Evolutionary conservation across 495 filamentous ascomycete species (phyloP).

Genomic region (Ramalina intermedia): DNA sequence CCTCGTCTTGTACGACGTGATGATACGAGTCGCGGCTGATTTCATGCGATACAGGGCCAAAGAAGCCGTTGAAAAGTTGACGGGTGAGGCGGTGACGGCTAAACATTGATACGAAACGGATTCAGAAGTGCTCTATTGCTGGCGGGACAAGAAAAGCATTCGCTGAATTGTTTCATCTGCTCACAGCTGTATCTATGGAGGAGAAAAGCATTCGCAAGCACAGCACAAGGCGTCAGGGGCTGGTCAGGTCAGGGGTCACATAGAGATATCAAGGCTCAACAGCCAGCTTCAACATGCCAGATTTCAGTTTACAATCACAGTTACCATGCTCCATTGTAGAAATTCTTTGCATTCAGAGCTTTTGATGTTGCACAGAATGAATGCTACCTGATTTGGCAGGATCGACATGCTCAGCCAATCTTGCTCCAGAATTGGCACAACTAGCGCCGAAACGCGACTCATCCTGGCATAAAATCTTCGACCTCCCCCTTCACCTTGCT

Average conservation of each 20-base stretch:
- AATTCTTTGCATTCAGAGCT: neutral
- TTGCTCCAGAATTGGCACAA: too few species aligned
- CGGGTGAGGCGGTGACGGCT: slow-evolving; percentile 83
- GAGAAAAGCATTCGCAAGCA: neutral
- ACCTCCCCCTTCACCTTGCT: neutral
- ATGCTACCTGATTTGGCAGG: neutral
- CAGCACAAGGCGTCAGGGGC: slow-evolving; percentile 1
- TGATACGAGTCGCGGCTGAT: slow-evolving; percentile 24
- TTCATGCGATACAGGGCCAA: slow-evolving; percentile 60
- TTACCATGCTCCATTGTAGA: neutral
- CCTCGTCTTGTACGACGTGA: slow-evolving; percentile 13
- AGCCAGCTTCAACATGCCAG: too few species aligned
- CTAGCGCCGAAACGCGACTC: too few species aligned
- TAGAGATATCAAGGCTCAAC: neutral
- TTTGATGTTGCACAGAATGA: neutral
- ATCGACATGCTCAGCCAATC: too few species aligned
- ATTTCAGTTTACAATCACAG: neutral
- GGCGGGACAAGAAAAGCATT: neutral
- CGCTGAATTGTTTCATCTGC: too few species aligned
- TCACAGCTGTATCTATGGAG: too few species aligned
- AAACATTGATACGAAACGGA: slow-evolving; percentile 48
- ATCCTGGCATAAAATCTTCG: too few species aligned
- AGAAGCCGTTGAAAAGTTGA: slow-evolving; percentile 91
- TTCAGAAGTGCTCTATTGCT: neutral
- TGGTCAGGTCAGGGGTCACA: neutral